A percentile compares a stretch with the other conserved stretches of the same genome.
Evolutionary conservation across 2,329 filamentous ascomycete species (phyloP).

Genomic region (Tolypocladium endophyticum): DNA sequence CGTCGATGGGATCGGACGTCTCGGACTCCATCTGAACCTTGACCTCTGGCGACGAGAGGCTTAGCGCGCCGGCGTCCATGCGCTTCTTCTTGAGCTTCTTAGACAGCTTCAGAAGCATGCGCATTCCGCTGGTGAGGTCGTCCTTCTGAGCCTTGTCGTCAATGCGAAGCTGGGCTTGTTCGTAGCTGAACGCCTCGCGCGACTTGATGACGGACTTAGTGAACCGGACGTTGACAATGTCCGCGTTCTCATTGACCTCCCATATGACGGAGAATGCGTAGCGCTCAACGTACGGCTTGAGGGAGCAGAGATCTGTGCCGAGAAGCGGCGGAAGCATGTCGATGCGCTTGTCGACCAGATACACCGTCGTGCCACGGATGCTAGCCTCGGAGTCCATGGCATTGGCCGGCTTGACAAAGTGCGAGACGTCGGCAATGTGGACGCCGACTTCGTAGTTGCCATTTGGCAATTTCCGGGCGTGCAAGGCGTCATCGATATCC

Average conservation of each 20-base stretch:
- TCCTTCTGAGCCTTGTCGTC: conserved; percentile 83
- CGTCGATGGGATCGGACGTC: conserved; percentile 89
- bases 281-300: conserved; percentile 96
- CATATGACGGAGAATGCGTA: conserved; percentile 79
- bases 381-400: conserved; percentile 96
- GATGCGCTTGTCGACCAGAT: conserved; percentile 96
- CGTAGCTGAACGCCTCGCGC: conserved; percentile 94
- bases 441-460: conserved; percentile 95
- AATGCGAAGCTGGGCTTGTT: conserved; percentile 87
- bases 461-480: conserved; percentile 74
- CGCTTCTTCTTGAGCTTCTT: conserved; percentile 91
- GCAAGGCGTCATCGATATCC: conserved; percentile 95
- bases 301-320: conserved; percentile 88
- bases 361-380: conserved; percentile 89
- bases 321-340: conserved; percentile 98
- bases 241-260: conserved; percentile 78
- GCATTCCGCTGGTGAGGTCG: conserved; percentile 82
- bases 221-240: conserved; percentile 77
- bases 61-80: conserved; percentile 90
- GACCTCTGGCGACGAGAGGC: conserved; percentile 95
- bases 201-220: conserved; percentile 98
- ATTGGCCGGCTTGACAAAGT: conserved; percentile 95
- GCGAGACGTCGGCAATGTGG: conserved; percentile 97
- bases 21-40: conserved; percentile 92
- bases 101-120: conserved; percentile 75